Evolutionary conservation across 1,284 basidiomycete genomes (phyloP), one percentile per base, ranked within the genome.

Genomic region (Ceratobasidium papillatum): DNA sequence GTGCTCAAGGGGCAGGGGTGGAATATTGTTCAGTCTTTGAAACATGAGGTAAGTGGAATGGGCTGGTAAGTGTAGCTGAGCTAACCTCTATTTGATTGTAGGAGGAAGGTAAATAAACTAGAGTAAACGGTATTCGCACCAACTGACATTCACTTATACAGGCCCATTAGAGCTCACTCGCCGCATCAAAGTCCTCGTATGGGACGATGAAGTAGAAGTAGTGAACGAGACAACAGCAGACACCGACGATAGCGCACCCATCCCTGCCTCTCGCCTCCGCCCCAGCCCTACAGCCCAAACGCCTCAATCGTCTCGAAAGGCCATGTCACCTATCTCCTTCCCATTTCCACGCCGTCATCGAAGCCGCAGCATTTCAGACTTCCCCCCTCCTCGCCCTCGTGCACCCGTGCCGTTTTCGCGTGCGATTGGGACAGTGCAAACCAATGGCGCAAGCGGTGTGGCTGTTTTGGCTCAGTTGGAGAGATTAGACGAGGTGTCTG

Each of bases 1-100:
- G 92, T 97, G 7, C 90, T 97, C 77, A 95, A 96, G 81, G 95
- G 95, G 2, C 95, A 98, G 81, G 95, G 93, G 3, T 94, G 90
- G 87, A 96, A 95, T 78, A 90, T 97, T 41, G 87, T 96, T 0
- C 91, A 96, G 80, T 93, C 91, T 8, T 83, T 98, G 59, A 89
- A 87, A 78, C 90, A 92, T 79, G 80, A 84, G 17, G 92, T 94
- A 78, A 83, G 91, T 83, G 12, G 25, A 2, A n/a, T 22, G 27
- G 45, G 36, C 68, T 75, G 58, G 36, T 45, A 75, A 25, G 74
- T 77, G 45, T 75, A 74, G 49, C 34, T 47, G 14, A 41, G n/a
- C 32, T 58, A 38, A 51, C 45, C 19, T 3, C 27, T 11, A 11
- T 34, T 75, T 74, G 74, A 34, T 74, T 74, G 30, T 77, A 90